A percentile compares a stretch with the other conserved stretches of the same genome.
Evolutionary conservation across 768 basidiomycete genomes (phyloP).

Genomic region (Hypholoma fasciculare): DNA sequence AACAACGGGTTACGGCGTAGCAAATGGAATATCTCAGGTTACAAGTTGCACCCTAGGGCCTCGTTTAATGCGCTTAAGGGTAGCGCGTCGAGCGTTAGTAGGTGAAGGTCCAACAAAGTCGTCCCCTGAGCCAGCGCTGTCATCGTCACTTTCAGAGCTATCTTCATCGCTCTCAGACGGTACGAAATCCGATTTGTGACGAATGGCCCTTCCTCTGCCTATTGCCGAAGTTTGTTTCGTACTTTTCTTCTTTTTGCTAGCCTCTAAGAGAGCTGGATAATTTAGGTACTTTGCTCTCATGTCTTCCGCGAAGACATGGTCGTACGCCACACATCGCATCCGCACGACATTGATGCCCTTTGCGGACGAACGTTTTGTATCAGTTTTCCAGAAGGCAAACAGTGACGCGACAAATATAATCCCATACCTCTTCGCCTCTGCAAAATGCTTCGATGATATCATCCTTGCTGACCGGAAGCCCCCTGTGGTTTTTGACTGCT

Average conservation of each 20-base stretch:
- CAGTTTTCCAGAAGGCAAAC: neutral
- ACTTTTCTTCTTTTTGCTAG: neutral
- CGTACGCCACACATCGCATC: slow-evolving; percentile 31
- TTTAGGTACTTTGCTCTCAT: slow-evolving; percentile 13
- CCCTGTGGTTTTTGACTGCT: slow-evolving; percentile 7
- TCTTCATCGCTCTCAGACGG: neutral
- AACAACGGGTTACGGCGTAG: too few relatives aligned
- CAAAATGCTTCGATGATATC: slow-evolving; percentile 23
- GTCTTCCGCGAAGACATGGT: slow-evolving; percentile 28
- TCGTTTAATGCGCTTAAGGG: too few relatives aligned
- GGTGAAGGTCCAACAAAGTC: neutral
- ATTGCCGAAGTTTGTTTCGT: neutral
- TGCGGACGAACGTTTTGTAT: neutral
- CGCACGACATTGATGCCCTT: slow-evolving; percentile 30
- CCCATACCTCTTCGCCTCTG: slow-evolving; percentile 28
- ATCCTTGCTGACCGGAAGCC: neutral
- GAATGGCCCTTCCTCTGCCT: neutral
- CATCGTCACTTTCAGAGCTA: neutral
- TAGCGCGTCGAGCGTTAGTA: too few relatives aligned
- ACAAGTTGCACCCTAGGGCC: too few relatives aligned
- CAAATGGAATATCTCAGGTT: too few relatives aligned
- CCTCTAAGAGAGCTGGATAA: neutral
- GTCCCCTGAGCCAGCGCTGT: neutral
- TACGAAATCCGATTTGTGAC: neutral
- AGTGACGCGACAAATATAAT: neutral